Percentiles rank a stretch among this genome's conserved stretches.
Conservation (phyloP, 2,329 filamentous ascomycete species). For the Phaeosphaeriaceae sp. region DNA sequence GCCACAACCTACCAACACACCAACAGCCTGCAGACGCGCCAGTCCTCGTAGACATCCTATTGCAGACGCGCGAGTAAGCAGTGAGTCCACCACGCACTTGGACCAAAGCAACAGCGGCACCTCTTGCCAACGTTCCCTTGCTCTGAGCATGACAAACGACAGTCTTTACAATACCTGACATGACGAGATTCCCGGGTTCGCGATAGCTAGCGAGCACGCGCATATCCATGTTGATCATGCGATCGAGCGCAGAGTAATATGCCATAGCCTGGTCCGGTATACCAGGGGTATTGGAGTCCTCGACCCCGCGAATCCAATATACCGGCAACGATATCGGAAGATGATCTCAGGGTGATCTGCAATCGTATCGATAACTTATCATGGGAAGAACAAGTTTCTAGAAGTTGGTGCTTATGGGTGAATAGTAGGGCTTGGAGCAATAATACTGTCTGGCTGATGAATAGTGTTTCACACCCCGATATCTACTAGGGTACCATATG, state of each 20-base stretch:
- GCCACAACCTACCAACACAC: background rate
- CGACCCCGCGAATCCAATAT: slow-evolving; percentile 7
- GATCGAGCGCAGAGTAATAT: background rate
- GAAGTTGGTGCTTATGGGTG: background rate
- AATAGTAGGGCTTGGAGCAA: background rate
- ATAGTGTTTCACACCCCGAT: too few species aligned
- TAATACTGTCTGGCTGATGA: background rate
- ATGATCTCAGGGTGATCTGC: background rate
- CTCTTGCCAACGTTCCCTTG: background rate
- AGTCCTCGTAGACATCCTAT: background rate
- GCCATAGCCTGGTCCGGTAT: background rate
- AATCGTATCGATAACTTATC: background rate
- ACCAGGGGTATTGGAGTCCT: background rate
- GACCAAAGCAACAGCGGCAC: background rate
- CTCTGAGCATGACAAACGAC: background rate
- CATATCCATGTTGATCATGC: background rate
- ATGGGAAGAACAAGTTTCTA: background rate
- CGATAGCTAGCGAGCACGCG: background rate
- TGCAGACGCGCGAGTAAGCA: background rate
- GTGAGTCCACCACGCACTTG: background rate
- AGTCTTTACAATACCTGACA: background rate
- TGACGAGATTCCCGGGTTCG: background rate
- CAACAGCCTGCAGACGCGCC: background rate
- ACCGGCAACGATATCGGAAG: slow-evolving; percentile 1
- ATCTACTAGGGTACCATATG: too few species aligned